These are phyloP conservation scores for Brassica carinata DNA, from an alignment of 345 rosid species.

Conservation along the genomic window DNA sequence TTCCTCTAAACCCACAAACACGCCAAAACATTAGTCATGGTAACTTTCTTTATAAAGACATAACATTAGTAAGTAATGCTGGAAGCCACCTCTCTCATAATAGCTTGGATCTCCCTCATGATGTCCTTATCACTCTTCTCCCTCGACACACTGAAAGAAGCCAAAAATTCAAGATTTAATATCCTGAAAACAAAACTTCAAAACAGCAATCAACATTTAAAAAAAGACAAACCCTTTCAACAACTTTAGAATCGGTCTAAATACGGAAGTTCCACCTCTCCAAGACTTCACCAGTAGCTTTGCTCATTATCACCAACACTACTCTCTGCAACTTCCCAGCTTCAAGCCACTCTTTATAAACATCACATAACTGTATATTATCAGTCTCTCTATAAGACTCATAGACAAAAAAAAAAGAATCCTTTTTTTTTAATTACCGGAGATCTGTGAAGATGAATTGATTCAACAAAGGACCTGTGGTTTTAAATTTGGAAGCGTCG, in stretches of 20 bases:
- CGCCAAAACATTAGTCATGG: too few relatives aligned
- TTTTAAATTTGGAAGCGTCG: conserved; percentile 35
- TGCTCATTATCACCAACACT: conserved; percentile 87
- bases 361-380: neutral
- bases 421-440: neutral
- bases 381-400: neutral
- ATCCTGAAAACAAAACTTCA: neutral
- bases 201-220: neutral
- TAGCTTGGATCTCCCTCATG: conserved; percentile 59
- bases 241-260: conserved; percentile 77
- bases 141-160: conserved; percentile 72
- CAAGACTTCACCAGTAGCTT: conserved; percentile 70
- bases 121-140: conserved; percentile 96
- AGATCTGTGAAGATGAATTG: neutral
- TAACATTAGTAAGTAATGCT: too few relatives aligned
- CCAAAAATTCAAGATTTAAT: neutral
- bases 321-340: conserved; percentile 84
- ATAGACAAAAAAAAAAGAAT: neutral
- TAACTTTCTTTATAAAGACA: too few relatives aligned
- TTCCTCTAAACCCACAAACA: too few relatives aligned
- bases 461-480: too few relatives aligned
- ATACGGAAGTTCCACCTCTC: conserved; percentile 96
- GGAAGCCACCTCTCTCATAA: too few relatives aligned
- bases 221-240: conserved; percentile 64
- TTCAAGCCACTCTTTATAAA: conserved; percentile 76